Conservation (phyloP, 2,329 filamentous ascomycete species). For the Hypoxylon sp. region DNA sequence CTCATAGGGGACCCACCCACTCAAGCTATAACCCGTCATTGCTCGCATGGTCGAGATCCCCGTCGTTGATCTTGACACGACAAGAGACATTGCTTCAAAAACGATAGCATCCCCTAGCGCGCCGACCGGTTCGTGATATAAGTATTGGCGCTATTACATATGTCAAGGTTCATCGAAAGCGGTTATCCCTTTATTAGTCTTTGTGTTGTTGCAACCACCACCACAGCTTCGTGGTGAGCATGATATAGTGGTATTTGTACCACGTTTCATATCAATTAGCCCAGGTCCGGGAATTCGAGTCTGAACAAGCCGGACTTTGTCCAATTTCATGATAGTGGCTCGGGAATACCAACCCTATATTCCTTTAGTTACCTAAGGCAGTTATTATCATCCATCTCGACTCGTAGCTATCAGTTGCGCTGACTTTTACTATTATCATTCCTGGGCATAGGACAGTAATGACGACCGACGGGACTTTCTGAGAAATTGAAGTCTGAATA, state of each 20-base stretch:
- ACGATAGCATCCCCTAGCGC: constrained; percentile 23
- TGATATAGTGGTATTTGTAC: constrained; percentile 30
- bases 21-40: constrained; percentile 50
- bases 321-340: constrained; percentile 25
- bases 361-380: constrained; percentile 9
- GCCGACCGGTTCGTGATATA: constrained; percentile 20
- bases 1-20: constrained; percentile 53
- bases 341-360: constrained; percentile 11
- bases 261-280: constrained; percentile 36
- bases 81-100: constrained; percentile 26
- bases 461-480: background rate
- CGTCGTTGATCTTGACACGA: constrained; percentile 41
- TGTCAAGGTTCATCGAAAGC: constrained; percentile 27
- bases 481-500: background rate
- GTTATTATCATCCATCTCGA: background rate
- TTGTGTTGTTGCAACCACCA: constrained; percentile 31
- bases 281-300: constrained; percentile 24
- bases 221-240: constrained; percentile 14
- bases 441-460: background rate
- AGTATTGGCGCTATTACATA: constrained; percentile 33
- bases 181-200: constrained; percentile 18
- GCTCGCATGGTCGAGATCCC: constrained; percentile 42
- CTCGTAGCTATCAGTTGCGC: constrained; percentile 4
- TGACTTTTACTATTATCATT: constrained; percentile 12
- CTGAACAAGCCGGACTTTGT: constrained; percentile 27